phyloP scores from a whole-genome alignment of 2,329 filamentous ascomycete genomes.

The Polychaeton citri region DNA sequence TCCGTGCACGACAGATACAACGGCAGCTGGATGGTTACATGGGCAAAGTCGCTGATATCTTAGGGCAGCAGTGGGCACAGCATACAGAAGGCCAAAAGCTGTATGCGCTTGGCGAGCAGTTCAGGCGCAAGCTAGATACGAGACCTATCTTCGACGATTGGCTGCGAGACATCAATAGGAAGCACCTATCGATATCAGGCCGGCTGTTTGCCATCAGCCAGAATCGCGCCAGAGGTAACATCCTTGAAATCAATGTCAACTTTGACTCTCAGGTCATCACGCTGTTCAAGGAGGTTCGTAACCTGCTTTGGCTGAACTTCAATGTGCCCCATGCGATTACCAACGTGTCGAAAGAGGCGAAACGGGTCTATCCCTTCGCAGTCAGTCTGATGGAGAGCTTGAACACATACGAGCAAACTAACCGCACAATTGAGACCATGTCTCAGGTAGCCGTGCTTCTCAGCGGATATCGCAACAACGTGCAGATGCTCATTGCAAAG shows the following conservation, averaged over 20 bases:
- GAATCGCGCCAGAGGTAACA: constrained; percentile 80
- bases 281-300: constrained; percentile 95
- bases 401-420: constrained; percentile 81
- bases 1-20: constrained; percentile 96
- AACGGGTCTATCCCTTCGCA: constrained; percentile 93
- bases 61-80: constrained; percentile 86
- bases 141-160: constrained; percentile 90
- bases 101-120: constrained; percentile 78
- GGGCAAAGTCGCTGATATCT: constrained; percentile 96
- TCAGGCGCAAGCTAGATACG: constrained; percentile 92
- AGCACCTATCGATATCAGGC: constrained; percentile 83
- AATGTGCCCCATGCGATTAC: constrained; percentile 87
- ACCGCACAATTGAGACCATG: constrained; percentile 73
- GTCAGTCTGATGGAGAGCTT: constrained; percentile 98
- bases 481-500: constrained; percentile 69
- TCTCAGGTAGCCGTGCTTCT: constrained; percentile 75
- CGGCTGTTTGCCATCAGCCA: constrained; percentile 81
- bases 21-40: constrained; percentile 91
- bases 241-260: constrained; percentile 80
- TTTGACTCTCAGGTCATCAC: constrained; percentile 97
- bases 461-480: constrained; percentile 83
- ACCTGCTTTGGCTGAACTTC: constrained; percentile 88
- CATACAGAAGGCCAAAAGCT: constrained; percentile 93
- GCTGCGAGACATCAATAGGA: constrained; percentile 76
- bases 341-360: constrained; percentile 96